Evolutionary conservation across 139 green algal species (phyloP), one percentile per base, ranked within the genome.

Genomic region (Microglena sp.): DNA sequence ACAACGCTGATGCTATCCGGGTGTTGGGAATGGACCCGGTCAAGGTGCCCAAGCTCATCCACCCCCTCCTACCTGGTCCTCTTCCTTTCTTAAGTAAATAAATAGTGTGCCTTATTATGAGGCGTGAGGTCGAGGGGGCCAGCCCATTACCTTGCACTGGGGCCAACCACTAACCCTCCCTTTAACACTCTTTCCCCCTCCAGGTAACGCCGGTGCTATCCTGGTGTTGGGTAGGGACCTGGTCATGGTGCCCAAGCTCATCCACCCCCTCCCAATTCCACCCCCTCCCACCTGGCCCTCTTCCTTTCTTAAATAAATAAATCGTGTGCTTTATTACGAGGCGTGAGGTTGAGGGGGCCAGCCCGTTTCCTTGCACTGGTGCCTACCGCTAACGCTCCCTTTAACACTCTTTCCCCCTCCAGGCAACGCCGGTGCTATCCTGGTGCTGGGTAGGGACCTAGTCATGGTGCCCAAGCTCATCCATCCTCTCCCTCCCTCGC

Each of bases 391-490:
- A n/a, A n/a, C n/a, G n/a, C n/a, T n/a, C n/a, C n/a, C n/a, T n/a
- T n/a, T n/a, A n/a, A n/a, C n/a, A n/a, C n/a, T n/a, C n/a, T n/a
- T n/a, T n/a, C n/a, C n/a, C n/a, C n/a, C n/a, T n/a, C n/a, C n/a
- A n/a, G n/a, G n/a, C n/a, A n/a, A n/a, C 33, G n/a, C n/a, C n/a
- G n/a, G n/a, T n/a, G 91, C 91, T 6, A 97, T 97, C 72, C 74
- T 97, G 57, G 91, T 97, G 66, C 72, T 96, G 43, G 94, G 94
- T 2, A 73, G 94, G 2, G 94, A 99, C 73, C 80, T 98, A 55
- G 90, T 96, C 31, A 93, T 98, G 80, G 91, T 97, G 67, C 94
- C 94, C 28, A 99, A 99, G 78, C 81, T 99, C 44, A 99, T 99
- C 64, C 94, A 99, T 78, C 94, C 94, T 21, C 77, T 98, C 71